A percentile compares a stretch with the other conserved stretches of the same genome.
phyloP scores from a whole-genome alignment of 345 rosid genomes.

The Microcos paniculata region DNA sequence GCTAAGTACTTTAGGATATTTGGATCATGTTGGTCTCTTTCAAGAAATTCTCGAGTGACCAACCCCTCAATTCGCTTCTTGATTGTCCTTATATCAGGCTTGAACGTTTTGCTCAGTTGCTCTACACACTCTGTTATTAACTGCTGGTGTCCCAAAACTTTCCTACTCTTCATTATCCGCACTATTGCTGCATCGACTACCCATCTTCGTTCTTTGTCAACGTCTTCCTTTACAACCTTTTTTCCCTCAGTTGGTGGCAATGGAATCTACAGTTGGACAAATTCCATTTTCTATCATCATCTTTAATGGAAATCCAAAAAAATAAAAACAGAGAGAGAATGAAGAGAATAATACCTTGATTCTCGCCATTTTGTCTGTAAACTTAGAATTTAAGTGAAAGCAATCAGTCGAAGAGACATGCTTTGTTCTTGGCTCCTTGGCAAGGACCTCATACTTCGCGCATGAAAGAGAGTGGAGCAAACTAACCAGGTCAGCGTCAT shows the following conservation, averaged over 20 bases:
- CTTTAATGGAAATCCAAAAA: not conserved
- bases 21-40: slow-evolving; percentile 35
- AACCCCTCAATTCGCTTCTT: slow-evolving; percentile 42
- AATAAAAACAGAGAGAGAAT: not conserved
- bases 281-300: not conserved
- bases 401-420: slow-evolving; percentile 35
- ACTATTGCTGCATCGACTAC: slow-evolving; percentile 45
- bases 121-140: slow-evolving; percentile 39
- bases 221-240: slow-evolving; percentile 40
- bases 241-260: slow-evolving; percentile 39
- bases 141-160: slow-evolving; percentile 42
- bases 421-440: slow-evolving; percentile 36
- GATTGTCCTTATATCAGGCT: slow-evolving; percentile 47
- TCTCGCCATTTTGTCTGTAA: slow-evolving; percentile 42
- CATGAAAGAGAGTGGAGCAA: slow-evolving; percentile 47
- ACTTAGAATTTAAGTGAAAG: slow-evolving; percentile 39
- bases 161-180: slow-evolving; percentile 52
- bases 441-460: slow-evolving; percentile 41
- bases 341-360: slow-evolving; percentile 31
- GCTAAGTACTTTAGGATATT: slow-evolving; percentile 31
- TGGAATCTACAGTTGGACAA: slow-evolving; percentile 33
- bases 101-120: slow-evolving; percentile 37
- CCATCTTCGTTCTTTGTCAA: slow-evolving; percentile 36
- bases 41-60: slow-evolving; percentile 36
- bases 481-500: slow-evolving; percentile 34